phyloP scores from a whole-genome alignment of 495 filamentous ascomycete genomes.

The Podospora pseudopauciseta region DNA sequence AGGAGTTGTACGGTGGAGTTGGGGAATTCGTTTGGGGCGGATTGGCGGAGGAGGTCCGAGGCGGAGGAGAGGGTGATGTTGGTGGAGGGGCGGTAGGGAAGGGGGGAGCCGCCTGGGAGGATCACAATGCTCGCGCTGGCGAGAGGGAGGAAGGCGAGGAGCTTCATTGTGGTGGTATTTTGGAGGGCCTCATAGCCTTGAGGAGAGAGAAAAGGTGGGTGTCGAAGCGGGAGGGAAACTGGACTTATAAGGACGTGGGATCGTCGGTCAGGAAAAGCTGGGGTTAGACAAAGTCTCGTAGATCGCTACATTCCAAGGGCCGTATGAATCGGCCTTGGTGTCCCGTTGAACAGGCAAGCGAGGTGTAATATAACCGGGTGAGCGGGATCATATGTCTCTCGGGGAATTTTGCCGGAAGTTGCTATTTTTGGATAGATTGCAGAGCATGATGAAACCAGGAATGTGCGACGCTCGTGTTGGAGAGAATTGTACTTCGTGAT shows the following conservation, averaged over 20 bases:
- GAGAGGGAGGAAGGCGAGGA: neutral
- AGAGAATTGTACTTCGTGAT: neutral
- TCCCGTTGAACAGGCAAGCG: neutral
- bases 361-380: constrained; percentile 3
- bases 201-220: neutral
- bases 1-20: constrained; percentile 10
- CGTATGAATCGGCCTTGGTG: neutral
- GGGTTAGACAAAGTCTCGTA: neutral
- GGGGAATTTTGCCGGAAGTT: neutral
- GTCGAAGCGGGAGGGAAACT: neutral
- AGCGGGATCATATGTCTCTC: neutral
- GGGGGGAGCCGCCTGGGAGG: constrained; percentile 6
- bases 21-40: constrained; percentile 10
- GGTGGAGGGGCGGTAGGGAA: constrained; percentile 1
- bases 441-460: neutral
- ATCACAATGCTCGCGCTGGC: constrained; percentile 1
- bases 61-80: neutral
- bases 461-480: neutral
- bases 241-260: neutral
- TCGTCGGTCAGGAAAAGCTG: neutral
- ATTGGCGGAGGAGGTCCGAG: constrained; percentile 9
- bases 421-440: neutral
- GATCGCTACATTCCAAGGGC: neutral
- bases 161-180: neutral
- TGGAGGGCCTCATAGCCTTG: neutral